Conservation (phyloP, 2,329 filamentous ascomycete genomes). For the Pestalotiopsis sp. region DNA sequence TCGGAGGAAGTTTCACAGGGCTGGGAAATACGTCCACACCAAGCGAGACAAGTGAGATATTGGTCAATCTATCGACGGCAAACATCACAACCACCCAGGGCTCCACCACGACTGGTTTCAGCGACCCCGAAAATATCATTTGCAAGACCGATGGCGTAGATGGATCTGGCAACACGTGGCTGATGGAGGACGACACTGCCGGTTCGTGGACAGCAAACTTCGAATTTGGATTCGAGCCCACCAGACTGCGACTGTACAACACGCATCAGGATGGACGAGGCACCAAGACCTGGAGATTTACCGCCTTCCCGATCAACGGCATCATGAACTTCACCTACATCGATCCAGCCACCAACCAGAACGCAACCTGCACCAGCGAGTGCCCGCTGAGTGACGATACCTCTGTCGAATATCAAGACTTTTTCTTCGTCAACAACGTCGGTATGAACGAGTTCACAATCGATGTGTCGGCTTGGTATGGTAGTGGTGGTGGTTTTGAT, state of each 20-base stretch:
- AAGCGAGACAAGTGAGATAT: constrained; percentile 70
- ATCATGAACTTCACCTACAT: constrained; percentile 96
- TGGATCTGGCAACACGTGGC: constrained; percentile 78
- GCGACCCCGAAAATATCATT: constrained; percentile 77
- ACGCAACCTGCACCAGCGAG: constrained; percentile 73
- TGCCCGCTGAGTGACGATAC: constrained; percentile 81
- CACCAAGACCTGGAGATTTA: constrained; percentile 86
- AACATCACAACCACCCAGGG: constrained; percentile 70
- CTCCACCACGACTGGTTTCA: constrained; percentile 64
- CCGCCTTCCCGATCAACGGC: constrained; percentile 81
- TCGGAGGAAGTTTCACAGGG: constrained; percentile 87
- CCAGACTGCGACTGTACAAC: constrained; percentile 86
- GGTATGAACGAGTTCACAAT: constrained; percentile 88
- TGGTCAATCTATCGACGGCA: constrained; percentile 82
- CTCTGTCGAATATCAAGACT: constrained; percentile 77
- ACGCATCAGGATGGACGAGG: constrained; percentile 82
- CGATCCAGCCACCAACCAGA: constrained; percentile 70
- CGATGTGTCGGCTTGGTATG: constrained; percentile 87
- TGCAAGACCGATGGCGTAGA: constrained; percentile 74
- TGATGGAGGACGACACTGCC: constrained; percentile 72
- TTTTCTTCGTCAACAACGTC: constrained; percentile 83
- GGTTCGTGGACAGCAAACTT: constrained; percentile 87
- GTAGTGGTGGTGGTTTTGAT: constrained; percentile 78
- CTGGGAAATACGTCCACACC: constrained; percentile 78
- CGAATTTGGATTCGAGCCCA: constrained; percentile 82